Percentiles rank a stretch among this genome's conserved stretches.
phyloP scores from a whole-genome alignment of 371 early-diverging fungal genomes.

The Nematocida sp. region DNA sequence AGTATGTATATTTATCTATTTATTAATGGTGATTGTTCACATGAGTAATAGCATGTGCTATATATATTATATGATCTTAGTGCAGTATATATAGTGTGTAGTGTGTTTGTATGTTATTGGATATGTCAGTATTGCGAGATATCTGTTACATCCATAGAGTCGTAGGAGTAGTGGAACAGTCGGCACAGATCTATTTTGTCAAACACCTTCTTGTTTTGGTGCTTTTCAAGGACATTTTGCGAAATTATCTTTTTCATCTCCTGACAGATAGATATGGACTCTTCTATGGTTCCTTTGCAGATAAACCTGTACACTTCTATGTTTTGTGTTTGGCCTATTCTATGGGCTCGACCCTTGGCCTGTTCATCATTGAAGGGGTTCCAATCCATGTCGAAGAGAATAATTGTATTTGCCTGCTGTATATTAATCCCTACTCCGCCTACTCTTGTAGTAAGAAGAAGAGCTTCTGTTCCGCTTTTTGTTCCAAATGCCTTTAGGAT shows the following conservation, averaged over 20 bases:
- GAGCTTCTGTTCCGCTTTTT: conserved; percentile 5
- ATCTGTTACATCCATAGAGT: conserved; percentile 35
- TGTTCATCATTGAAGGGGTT: conserved; percentile 54
- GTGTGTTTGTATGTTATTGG: no score
- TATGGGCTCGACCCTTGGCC: conserved; percentile 38
- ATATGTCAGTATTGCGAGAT: not conserved
- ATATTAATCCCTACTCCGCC: conserved; percentile 47
- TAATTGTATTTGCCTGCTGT: conserved; percentile 17
- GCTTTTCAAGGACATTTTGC: conserved; percentile 4
- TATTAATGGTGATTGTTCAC: no score
- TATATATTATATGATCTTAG: no score
- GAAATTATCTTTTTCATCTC: conserved; percentile 38
- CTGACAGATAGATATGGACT: conserved; percentile 22
- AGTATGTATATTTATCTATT: no score
- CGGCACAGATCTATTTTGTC: conserved; percentile 50
- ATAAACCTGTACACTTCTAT: conserved; percentile 37
- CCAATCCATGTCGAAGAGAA: conserved; percentile 54
- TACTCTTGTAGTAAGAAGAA: conserved; percentile 33
- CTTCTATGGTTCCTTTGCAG: conserved; percentile 52
- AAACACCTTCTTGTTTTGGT: conserved; percentile 9
- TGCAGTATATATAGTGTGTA: no score
- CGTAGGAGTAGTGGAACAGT: conserved; percentile 51
- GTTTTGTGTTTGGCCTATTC: conserved; percentile 35
- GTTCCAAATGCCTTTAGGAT: conserved; percentile 24
- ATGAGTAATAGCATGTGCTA: no score